Base-by-base conservation (phyloP, 306 rosid species). In the Sicyos edulis region DNA sequence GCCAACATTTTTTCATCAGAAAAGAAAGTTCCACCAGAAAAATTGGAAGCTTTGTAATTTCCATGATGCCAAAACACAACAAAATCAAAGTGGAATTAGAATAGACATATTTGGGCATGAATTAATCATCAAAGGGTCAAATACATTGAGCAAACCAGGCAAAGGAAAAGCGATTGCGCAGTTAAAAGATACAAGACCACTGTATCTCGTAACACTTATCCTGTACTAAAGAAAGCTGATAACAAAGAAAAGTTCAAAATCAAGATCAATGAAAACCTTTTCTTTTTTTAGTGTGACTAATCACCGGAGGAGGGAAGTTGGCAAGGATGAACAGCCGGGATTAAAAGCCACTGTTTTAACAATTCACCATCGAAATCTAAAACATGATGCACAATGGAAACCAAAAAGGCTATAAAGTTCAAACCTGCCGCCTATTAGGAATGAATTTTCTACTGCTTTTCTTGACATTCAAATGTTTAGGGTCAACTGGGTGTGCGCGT, bases 1-100 rank as follows among this genome's bases (percentile, higher is more conserved):
- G 15, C 60, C 74, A 70, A 24, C 49, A 26, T 45, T 34, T 34
- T 44, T 22, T 45, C 53, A 66, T 66, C 53, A 65, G 10, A 19
- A 64, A 40, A 42, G 16, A 3, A 16, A 32, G 24, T 34, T 16
- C 16, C 50, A 34, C 49, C 69, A 34, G 40, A 32, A 58, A 24
- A 10, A 22, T 10, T n/a, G 3, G 12, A 26, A 8, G 67, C 4
- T 7, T 15, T 61, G 7, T 32, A 32, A 61, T 16, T 15, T 61
- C 47, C 6, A 29, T 5, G 37, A 22, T 22, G 11, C 29, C 37
- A 5, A 22, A 58, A 58, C 26, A 58, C 4, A 58, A 22, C n/a
- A 58, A 52, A 6, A 24, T 12, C 63, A 13, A 58, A 5, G 17
- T 58, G 40, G 17, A 26, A 26, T 10, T 58, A 13, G 63, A 34